Evolutionary conservation across 78 protist species (phyloP), one percentile per base, ranked within the genome.

Genomic region (Dictyostelium capitatum): DNA sequence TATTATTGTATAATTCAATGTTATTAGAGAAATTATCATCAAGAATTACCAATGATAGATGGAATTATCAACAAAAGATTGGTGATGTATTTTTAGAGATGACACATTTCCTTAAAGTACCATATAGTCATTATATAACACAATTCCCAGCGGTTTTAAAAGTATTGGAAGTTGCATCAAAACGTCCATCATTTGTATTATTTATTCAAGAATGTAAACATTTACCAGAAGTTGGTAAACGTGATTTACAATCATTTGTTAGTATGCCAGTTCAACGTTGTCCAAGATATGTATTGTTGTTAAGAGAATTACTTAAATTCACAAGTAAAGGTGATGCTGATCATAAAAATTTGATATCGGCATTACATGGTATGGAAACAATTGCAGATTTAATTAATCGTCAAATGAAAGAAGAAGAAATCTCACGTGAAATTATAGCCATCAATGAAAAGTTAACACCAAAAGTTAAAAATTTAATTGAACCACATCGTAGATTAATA

Each of bases 201-300:
- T 84, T 84, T 32, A 54, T 74, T 47, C 81, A 83, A 56, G 73
- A 84, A n/a, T 84, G 91, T 47, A 72, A 74, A 28, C 47, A 69
- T 20, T 56, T 73, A 9, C 70, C 79, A 0, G 65, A 41, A 17
- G 91, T 84, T 17, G 91, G 65, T 51, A 72, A 25, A 28, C 54
- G 91, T n/a, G 91, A 84, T 47, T 15, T 84, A 15, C 91, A 84
- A 46, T 84, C 91, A 46, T 84, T 84, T 64, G 91, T 84, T 57
- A 74, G 83, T 59, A 84, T 84, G 91, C 95, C 95, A n/a, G 78
- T 90, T 50, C 95, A 90, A 32, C 41, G 95, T n/a, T 62, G 81
- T n/a, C 95, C 95, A 2, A 20, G 95, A 20, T 90, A 90, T 53
- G 95, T 75, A n/a, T 54, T 90, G 20, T 23, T 90, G 46, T 43